Conservation (phyloP, 495 filamentous ascomycete species). For the Staphylotrichum tortipilum region DNA sequence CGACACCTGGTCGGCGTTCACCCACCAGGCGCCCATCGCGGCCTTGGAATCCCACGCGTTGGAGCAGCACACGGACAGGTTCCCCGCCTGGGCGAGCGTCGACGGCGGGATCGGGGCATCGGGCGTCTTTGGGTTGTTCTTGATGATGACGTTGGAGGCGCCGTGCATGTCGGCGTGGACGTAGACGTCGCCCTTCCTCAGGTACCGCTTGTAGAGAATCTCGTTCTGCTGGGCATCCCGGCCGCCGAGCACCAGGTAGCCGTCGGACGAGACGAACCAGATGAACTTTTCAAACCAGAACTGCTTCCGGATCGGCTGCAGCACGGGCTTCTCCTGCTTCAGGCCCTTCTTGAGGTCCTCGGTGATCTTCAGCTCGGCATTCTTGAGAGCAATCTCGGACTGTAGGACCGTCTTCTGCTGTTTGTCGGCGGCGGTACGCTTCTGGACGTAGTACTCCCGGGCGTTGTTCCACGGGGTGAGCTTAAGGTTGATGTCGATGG, state of each 20-base stretch:
- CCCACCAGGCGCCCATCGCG: slow-evolving; percentile 93
- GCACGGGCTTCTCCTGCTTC: slow-evolving; percentile 83
- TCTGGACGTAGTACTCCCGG: slow-evolving; percentile 83
- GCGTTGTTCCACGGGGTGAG: slow-evolving; percentile 83
- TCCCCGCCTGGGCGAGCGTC: slow-evolving; percentile 84
- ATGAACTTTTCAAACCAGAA: slow-evolving; percentile 96
- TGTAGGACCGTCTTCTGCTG: slow-evolving; percentile 77
- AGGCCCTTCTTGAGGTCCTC: slow-evolving; percentile 76
- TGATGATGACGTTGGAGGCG: slow-evolving; percentile 73
- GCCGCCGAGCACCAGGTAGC: slow-evolving; percentile 82
- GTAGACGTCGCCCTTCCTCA: slow-evolving; percentile 84
- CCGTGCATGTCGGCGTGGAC: slow-evolving; percentile 85
- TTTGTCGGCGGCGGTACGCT: slow-evolving; percentile 72
- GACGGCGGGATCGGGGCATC: slow-evolving; percentile 84
- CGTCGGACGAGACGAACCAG: slow-evolving; percentile 93
- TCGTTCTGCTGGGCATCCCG: slow-evolving; percentile 88
- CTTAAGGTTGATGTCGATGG: slow-evolving; percentile 76
- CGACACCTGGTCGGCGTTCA: slow-evolving; percentile 73
- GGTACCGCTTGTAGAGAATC: slow-evolving; percentile 72
- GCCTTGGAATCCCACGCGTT: slow-evolving; percentile 93
- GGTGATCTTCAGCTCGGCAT: slow-evolving; percentile 76
- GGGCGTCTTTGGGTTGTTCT: slow-evolving; percentile 65
- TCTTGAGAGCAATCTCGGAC: slow-evolving; percentile 77
- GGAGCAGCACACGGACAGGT: slow-evolving; percentile 71
- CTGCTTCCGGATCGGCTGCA: slow-evolving; percentile 70